These are phyloP conservation scores for Anthoceros angustus DNA, from an alignment of 225 moss, liverwort and hornwort species.

Conservation along the genomic window DNA sequence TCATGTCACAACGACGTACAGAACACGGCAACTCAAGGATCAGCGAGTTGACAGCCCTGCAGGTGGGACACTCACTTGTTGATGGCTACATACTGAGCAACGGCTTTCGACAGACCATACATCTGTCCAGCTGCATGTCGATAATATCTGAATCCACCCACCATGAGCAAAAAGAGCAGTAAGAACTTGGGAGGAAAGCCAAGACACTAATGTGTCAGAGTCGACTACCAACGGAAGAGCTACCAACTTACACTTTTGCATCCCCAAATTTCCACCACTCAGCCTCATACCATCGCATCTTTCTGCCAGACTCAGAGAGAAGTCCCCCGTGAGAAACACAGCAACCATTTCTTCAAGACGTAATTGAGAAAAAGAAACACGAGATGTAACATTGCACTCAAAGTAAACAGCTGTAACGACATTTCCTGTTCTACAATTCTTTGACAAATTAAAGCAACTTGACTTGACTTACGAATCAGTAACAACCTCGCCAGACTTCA, in stretches of 20 bases:
- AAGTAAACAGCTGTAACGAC: too few relatives aligned
- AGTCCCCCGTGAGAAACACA: neutral
- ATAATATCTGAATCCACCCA: conserved; percentile 41
- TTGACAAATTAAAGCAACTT: neutral
- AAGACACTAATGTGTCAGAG: too few relatives aligned
- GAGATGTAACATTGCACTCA: neutral
- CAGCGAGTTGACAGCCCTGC: neutral
- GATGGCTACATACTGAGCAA: conserved; percentile 70
- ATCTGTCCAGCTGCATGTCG: conserved; percentile 88
- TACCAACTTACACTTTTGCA: conserved; percentile 39
- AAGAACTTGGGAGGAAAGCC: conserved; percentile 23
- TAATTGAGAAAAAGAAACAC: too few relatives aligned
- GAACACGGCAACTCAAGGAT: neutral
- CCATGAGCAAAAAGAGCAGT: neutral
- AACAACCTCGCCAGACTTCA: conserved; percentile 47
- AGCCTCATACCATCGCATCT: conserved; percentile 74
- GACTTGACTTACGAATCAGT: conserved; percentile 36
- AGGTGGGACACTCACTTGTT: conserved; percentile 37
- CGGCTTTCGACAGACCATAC: conserved; percentile 64
- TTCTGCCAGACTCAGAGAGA: conserved; percentile 13
- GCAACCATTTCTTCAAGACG: neutral
- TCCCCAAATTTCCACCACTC: conserved; percentile 99
- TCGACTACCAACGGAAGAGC: conserved; percentile 1
- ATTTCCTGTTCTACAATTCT: neutral
- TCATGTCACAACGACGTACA: neutral